Evolutionary conservation across 768 basidiomycete genomes (phyloP), one percentile per base, ranked within the genome.

Genomic region (Panaeolus cyanescens): DNA sequence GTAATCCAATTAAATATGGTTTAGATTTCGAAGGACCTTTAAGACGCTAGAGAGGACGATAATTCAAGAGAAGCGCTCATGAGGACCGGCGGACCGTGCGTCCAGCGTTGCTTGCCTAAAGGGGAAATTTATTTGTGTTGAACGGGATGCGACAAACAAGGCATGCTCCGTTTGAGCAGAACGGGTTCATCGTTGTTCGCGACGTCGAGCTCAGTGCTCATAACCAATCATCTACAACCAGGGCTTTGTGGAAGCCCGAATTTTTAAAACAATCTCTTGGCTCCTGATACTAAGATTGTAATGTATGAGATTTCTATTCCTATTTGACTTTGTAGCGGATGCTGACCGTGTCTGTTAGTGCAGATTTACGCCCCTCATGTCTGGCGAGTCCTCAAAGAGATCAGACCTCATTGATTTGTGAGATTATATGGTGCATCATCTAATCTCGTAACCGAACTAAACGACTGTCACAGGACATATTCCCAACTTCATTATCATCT

Each of bases 351-450:
- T 50, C 45, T 25, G 25, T 28, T 50, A 50, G 50, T 19, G 55
- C 50, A n/a, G 33, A 34, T 53, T 58, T 28, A 57, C 59, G 13
- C 31, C 28, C 45, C 69, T 67, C 66, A 80, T 81, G 79, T 79
- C 80, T 28, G 76, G 76, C 62, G 78, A 81, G 62, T 77, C 81
- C 59, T 82, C 81, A 62, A 83, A 83, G 71, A 85, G 89, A 64
- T 91, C 90, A 56, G 84, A 86, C 70, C 75, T 91, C 56, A 82
- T 91, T 67, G 90, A 91, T 75, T 79, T 90, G 90, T 90, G 75
- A 57, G 87, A 15, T 28, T 12, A 7, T 15, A 50, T 73, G 12
- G 15, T 36, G 34, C 20, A 32, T 58, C 69, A 54, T 5, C 34
- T 25, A 22, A 4, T 25, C 59, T 32, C 6, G 42, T 28, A 25